Conservation (phyloP, 2,329 filamentous ascomycete genomes). For the Ascochyta viciae-villosae region DNA sequence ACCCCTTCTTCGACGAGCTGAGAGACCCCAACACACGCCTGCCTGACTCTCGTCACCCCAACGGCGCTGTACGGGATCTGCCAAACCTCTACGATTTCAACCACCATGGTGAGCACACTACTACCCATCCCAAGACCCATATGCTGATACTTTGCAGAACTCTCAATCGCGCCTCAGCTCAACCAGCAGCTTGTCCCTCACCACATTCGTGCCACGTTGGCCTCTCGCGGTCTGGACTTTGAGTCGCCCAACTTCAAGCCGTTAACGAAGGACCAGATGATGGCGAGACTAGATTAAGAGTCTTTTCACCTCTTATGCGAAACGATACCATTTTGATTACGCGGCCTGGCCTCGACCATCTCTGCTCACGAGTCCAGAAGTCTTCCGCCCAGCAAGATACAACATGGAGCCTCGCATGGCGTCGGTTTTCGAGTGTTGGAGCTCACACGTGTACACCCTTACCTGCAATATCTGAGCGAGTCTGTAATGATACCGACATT, state of each 20-base stretch:
- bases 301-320: slow-evolving; percentile 38
- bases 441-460: slow-evolving; percentile 45
- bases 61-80: slow-evolving; percentile 79
- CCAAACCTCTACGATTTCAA: slow-evolving; percentile 93
- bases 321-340: slow-evolving; percentile 51
- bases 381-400: slow-evolving; percentile 42
- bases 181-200: slow-evolving; percentile 87
- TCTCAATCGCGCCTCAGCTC: slow-evolving; percentile 90
- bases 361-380: slow-evolving; percentile 41
- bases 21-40: slow-evolving; percentile 89
- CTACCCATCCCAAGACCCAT: neutral
- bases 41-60: slow-evolving; percentile 91
- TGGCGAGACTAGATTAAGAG: slow-evolving; percentile 87
- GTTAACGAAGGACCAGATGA: slow-evolving; percentile 93
- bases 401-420: slow-evolving; percentile 47
- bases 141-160: slow-evolving; percentile 65
- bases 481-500: slow-evolving; percentile 50
- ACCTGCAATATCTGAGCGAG: slow-evolving; percentile 48
- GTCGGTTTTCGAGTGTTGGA: slow-evolving; percentile 43
- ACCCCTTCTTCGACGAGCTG: slow-evolving; percentile 98
- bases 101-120: slow-evolving; percentile 76
- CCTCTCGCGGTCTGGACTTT: slow-evolving; percentile 83
- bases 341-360: slow-evolving; percentile 45
- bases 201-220: slow-evolving; percentile 78
- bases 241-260: slow-evolving; percentile 82